Evolutionary conservation across 179 eudicot species (phyloP).

Genomic region (Patellifolia procumbens): DNA sequence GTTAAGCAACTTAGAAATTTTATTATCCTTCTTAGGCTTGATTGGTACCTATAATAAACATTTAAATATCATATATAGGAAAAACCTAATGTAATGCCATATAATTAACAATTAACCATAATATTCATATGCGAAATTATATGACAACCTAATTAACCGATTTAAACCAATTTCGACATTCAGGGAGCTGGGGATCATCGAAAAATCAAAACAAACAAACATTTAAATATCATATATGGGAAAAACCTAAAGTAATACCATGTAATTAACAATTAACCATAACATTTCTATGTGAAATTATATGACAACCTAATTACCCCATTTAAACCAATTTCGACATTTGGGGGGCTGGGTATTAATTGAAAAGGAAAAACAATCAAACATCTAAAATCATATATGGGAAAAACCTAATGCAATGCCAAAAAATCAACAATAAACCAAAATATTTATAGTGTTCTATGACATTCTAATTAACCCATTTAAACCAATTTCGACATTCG

Average conservation of each 20-base stretch:
- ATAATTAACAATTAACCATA: background rate
- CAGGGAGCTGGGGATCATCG: background rate
- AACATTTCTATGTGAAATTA: too few species aligned
- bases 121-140: background rate
- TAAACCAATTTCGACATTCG: background rate
- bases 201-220: too few species aligned
- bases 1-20: constrained; percentile 51
- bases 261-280: background rate
- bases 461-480: background rate
- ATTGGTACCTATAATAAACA: constrained; percentile 36
- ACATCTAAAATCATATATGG: background rate
- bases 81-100: background rate
- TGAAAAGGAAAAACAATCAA: background rate
- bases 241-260: too few species aligned
- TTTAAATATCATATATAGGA: background rate
- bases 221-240: too few species aligned
- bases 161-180: background rate
- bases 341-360: background rate
- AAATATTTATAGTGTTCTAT: background rate
- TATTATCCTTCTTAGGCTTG: constrained; percentile 24
- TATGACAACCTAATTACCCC: background rate
- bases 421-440: background rate
- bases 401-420: too few species aligned
- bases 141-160: background rate
- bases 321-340: background rate